phyloP scores from a whole-genome alignment of 495 filamentous ascomycete species.

The Penicillium steckii region DNA sequence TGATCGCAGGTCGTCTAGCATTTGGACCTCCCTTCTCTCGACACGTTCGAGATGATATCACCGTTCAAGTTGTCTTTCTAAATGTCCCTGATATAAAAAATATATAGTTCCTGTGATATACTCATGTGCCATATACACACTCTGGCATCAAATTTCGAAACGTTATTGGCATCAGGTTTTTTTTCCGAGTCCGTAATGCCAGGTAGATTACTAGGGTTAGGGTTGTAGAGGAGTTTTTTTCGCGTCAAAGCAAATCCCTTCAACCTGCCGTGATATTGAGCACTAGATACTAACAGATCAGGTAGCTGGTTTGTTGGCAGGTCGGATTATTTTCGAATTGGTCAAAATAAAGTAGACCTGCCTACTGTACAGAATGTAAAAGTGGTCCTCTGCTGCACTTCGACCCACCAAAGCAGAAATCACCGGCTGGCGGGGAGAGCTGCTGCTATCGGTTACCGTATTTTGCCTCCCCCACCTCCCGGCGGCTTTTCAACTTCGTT shows the following conservation, averaged over 20 bases:
- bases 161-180: too few species aligned
- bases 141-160: not conserved
- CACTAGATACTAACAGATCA: too few species aligned
- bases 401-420: not conserved
- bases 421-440: not conserved
- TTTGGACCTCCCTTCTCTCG: slow-evolving; percentile 48
- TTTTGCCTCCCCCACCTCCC: slow-evolving; percentile 6
- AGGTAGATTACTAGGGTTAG: too few species aligned
- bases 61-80: slow-evolving; percentile 65
- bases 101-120: too few species aligned
- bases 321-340: not conserved
- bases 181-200: too few species aligned
- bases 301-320: not conserved
- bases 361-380: not conserved
- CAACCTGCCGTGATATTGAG: too few species aligned
- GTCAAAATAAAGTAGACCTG: not conserved
- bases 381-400: not conserved
- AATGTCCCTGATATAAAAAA: slow-evolving; percentile 6
- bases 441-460: slow-evolving; percentile 18
- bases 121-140: too few species aligned
- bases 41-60: slow-evolving; percentile 55
- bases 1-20: slow-evolving; percentile 53
- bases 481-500: slow-evolving; percentile 42
- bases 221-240: too few species aligned
- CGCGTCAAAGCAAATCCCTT: too few species aligned